These are phyloP conservation scores for Cocos nucifera DNA, from an alignment of 176 grass and related monocot genomes.

Conservation along the genomic window DNA sequence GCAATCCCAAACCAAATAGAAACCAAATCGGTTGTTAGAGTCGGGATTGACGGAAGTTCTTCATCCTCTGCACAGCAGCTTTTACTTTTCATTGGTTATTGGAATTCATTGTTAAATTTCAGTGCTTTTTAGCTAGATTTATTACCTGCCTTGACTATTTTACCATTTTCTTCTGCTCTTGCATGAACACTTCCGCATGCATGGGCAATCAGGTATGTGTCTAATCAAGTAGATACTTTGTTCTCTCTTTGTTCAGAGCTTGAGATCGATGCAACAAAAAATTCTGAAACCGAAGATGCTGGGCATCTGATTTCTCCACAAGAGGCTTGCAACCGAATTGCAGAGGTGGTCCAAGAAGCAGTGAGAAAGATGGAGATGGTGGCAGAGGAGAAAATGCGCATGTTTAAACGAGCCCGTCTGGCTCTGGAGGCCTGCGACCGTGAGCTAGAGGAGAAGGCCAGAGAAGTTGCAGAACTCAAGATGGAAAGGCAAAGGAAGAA, in stretches of 20 bases:
- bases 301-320: conserved; percentile 65
- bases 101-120: no score
- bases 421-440: conserved; percentile 42
- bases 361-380: conserved; percentile 68
- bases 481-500: conserved; percentile 35
- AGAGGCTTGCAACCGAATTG: conserved; percentile 60
- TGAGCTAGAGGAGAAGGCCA: conserved; percentile 59
- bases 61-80: no score
- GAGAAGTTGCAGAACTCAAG: conserved; percentile 41
- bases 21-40: no score
- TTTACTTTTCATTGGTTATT: no score
- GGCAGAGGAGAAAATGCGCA: conserved; percentile 59
- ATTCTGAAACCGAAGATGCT: conserved; percentile 35
- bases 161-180: no score
- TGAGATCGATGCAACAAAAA: conserved; percentile 43
- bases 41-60: no score
- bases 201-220: no score
- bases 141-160: no score
- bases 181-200: no score
- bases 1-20: no score
- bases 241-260: conserved; percentile 30
- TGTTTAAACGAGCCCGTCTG: conserved; percentile 40
- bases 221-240: no score
- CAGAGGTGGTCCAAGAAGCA: conserved; percentile 76
- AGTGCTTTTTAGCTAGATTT: no score